Evolutionary conservation across 2,329 filamentous ascomycete genomes (phyloP), one percentile per base, ranked within the genome.

Genomic region (Pochonia chlamydosporia): DNA sequence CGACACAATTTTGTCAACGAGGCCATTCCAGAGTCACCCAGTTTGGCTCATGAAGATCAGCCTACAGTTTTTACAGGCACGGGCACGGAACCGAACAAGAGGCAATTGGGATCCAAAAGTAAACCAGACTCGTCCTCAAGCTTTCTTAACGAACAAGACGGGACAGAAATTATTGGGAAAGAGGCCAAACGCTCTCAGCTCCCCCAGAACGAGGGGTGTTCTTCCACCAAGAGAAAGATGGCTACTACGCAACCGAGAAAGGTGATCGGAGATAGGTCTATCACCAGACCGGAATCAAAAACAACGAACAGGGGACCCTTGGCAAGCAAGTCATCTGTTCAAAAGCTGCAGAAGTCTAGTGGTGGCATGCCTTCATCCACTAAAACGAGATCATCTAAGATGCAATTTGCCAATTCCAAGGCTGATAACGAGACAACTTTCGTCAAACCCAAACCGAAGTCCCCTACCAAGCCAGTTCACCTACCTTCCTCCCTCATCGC

Each of bases 401-500:
- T 72, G 8, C 60, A 68, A 9, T 59, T 71, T 3, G 55, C 72
- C 28, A 71, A 73, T 40, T 54, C 63, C 2, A 66, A 68, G 18
- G 58, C 70, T 23, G 59, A 59, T 21, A 51, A 60, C n/a, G 64
- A 66, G 24, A 61, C 68, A 6, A 69, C 66, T 3, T 76, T 76
- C 50, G 67, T 72, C 24, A 84, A 82, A 58, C 78, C 80, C 8
- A 84, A 81, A 60, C 67, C 75, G 35, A 83, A 81, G 63, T 88
- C 85, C 10, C 83, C 83, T 2, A 89, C 86, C 2, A 79, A 81
- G 47, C 84, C 85, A 9, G 71, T 82, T 44, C 79, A 78, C 48
- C 70, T 89, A 1, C 82, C 85, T 8, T 71, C 84, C 9, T 82
- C 84, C 48, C 70, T 89, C 25, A 85, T 75, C 21, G 82, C 84